These are phyloP conservation scores for Cymbopogon flexuosus DNA, from an alignment of 202 grass and related monocot genomes.

Conservation along the genomic window DNA sequence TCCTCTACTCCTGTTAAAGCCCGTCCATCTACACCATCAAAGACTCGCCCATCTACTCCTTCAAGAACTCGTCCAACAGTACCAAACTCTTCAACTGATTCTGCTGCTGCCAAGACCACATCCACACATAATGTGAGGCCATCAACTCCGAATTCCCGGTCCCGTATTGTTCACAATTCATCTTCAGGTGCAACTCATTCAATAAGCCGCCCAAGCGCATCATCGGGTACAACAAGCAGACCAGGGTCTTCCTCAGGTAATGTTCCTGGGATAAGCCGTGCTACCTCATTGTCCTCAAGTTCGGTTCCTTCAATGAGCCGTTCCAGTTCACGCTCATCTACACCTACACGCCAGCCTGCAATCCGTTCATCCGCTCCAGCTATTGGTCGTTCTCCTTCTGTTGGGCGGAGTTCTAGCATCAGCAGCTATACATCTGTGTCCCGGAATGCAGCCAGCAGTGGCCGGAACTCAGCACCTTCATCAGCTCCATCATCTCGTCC, in stretches of 20 bases:
- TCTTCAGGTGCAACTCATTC: slow-evolving; percentile 41
- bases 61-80: slow-evolving; percentile 41
- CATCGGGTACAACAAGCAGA: slow-evolving; percentile 14
- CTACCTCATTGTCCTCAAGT: slow-evolving; percentile 41
- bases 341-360: slow-evolving; percentile 60
- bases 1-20: slow-evolving; percentile 75
- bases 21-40: slow-evolving; percentile 65
- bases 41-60: slow-evolving; percentile 60
- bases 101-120: slow-evolving; percentile 39
- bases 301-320: slow-evolving; percentile 53
- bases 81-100: slow-evolving; percentile 38
- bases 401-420: slow-evolving; percentile 49
- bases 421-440: slow-evolving; percentile 36
- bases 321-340: slow-evolving; percentile 70
- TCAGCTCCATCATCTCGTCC: slow-evolving; percentile 77
- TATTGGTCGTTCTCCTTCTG: slow-evolving; percentile 57
- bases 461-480: slow-evolving; percentile 58
- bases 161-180: slow-evolving; percentile 40
- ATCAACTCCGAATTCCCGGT: slow-evolving; percentile 65
- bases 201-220: slow-evolving; percentile 37
- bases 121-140: slow-evolving; percentile 57
- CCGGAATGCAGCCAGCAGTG: slow-evolving; percentile 43
- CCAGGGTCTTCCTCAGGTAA: slow-evolving; percentile 39
- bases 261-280: slow-evolving; percentile 38
- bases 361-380: slow-evolving; percentile 39